Evolutionary conservation across 1,284 basidiomycete species (phyloP), one percentile per base, ranked within the genome.

Genomic region (Cryptococcus deneoformans): DNA sequence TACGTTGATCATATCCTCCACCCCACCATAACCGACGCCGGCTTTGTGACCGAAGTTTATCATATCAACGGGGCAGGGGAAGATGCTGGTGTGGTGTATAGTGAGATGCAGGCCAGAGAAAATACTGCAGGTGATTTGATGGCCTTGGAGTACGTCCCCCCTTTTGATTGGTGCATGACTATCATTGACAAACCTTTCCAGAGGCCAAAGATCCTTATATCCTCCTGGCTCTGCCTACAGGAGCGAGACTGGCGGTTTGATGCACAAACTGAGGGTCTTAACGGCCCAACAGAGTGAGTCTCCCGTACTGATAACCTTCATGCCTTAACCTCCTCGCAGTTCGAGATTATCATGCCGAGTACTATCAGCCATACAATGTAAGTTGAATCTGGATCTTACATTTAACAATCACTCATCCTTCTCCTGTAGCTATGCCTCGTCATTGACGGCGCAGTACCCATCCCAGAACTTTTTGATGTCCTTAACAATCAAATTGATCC

Each of bases 1-100:
- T 99, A 93, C 74, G 82, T 99, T 44, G 96, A 99, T 77, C 96
- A 99, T 75, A 91, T 99, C 62, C 84, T 99, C 50, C 95, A 96
- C 77, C 94, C 96, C 4, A 98, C 94, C 0, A 86, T 99, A 60
- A 94, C 92, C 6, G 84, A 92, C 61, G 86, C 89, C 53, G 91
- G 92, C 47, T 98, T 92, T 67, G 82, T 90, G 11, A 99, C 96
- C 10, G 95, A 99, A 81, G 89, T 94, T 14, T 90, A 94, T 75
- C 94, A 98, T 76, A 86, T 98, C 68, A 90, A 98, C 75, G 84
- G 84, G 9, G 86, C 90, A 70, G 95, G 92, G 5, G 86, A 95
- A 69, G 87, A 99, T 71, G 90, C 91, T 9, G 96, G 96, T 48
- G 96, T 99, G 2, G 96, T 99, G 35, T 97, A 94, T 76, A 91